Base-by-base conservation (phyloP, 805 yeast genomes). In the Pichia cephalocereana region DNA sequence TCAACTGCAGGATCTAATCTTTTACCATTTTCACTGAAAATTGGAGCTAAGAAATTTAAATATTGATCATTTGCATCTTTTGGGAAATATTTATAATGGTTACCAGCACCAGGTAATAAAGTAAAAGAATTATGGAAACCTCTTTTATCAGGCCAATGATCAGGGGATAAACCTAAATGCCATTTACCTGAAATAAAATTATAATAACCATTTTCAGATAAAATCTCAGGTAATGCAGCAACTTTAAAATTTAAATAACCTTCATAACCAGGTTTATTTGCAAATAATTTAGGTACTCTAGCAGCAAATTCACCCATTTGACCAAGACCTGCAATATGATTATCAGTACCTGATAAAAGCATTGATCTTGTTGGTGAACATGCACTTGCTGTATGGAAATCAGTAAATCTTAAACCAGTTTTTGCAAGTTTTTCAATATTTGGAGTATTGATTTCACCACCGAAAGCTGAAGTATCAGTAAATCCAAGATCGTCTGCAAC, bases 321-420 rank as follows among this genome's bases (percentile, higher is more conserved):
- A 8, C 82, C 82, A 45, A 76, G 56, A 1, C 83, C 83, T 12
- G 81, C 80, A 57, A 77, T 70, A 52, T 79, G 82, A 56, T 79
- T 76, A 55, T 79, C 83, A 6, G 82, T 77, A 5, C 83, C 85
- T 3, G 79, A 73, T 40, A 79, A 60, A 4, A 79, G 66, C 78
- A 78, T 78, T 12, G 83, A 77, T 50, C 83, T 63, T 0, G 83
- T 79, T 8, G 84, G 83, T 2, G 83, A 77, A 54, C 83, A 79
- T 1, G 83, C 83, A 3, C 82, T 71, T 5, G 83, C 83, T 2
- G 83, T 74, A 51, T 79, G 81, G 61, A 79, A 79, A 50, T 79
- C 78, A 11, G 82, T 75, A 54, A 78, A 74, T 41, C 77, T 57
- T 19, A 71, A 54, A 6, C 83, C 83, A 8, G 60, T 56, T 9